These are phyloP conservation scores for Vicia villosa DNA, from an alignment of 306 rosid species.

Conservation along the genomic window DNA sequence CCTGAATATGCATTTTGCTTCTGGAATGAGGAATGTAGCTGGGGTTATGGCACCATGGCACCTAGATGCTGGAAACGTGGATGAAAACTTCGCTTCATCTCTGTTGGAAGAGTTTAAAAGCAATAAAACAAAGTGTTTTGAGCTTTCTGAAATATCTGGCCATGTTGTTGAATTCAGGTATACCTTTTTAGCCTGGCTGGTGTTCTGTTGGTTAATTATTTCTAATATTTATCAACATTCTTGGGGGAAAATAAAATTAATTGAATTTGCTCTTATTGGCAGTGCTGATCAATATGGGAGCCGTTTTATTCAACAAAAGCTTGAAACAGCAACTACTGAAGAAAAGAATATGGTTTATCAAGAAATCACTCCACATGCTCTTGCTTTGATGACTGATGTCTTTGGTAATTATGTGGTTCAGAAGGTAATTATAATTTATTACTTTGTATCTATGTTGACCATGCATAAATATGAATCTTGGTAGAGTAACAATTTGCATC, in stretches of 20 bases:
- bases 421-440: slow-evolving; percentile 51
- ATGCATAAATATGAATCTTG: slow-evolving; percentile 5
- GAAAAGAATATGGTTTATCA: slow-evolving; percentile 93
- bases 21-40: slow-evolving; percentile 81
- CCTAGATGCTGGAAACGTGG: slow-evolving; percentile 69
- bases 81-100: slow-evolving; percentile 74
- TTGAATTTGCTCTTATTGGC: slow-evolving; percentile 36
- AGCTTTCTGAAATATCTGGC: slow-evolving; percentile 72
- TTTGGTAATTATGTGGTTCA: slow-evolving; percentile 97
- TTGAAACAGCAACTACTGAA: slow-evolving; percentile 73
- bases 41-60: slow-evolving; percentile 92
- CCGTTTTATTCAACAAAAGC: slow-evolving; percentile 69
- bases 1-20: slow-evolving; percentile 68
- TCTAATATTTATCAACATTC: slow-evolving; percentile 3
- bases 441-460: background rate
- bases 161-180: slow-evolving; percentile 82
- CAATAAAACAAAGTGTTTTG: slow-evolving; percentile 80
- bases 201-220: slow-evolving; percentile 32
- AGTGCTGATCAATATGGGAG: slow-evolving; percentile 97
- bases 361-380: slow-evolving; percentile 97
- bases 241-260: background rate
- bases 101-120: slow-evolving; percentile 89
- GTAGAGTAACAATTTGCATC: slow-evolving; percentile 21
- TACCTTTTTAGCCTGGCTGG: slow-evolving; percentile 2
- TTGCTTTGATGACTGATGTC: slow-evolving; percentile 92